Base-by-base conservation (phyloP, 768 basidiomycete species). In the Gautieria morchelliformis region DNA sequence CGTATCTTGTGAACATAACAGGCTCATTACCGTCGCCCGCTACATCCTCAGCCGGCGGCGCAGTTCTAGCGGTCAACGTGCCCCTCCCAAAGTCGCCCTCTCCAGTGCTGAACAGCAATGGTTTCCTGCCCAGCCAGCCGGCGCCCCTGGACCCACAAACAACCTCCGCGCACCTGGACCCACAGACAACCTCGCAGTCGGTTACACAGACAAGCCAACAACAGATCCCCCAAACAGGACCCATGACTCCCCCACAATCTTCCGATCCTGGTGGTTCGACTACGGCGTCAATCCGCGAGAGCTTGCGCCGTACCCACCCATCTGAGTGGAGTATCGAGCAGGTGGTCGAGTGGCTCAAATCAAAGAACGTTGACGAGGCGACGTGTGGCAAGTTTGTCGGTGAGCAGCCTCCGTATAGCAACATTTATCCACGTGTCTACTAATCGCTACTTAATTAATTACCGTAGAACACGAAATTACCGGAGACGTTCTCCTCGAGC, bases 381-480 rank as follows among this genome's bases (percentile, higher is more conserved):
- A 84, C 93, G 4, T 86, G 87, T 63, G 80, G 83, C 56, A 94
- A 89, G 67, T 97, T 99, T 66, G 82, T 78, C 42, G 93, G 92
- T 91, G 63, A 60, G 82, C 74, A 27, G 14, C 14, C 37, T 55
- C 2, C 27, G 27, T 27, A 27, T 5, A 27, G 27, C 3, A 2
- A 5, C 27, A 27, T 27, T 27, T 27, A 3, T 27, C 27, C 27
- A 27, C 27, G 27, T 27, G 27, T 27, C 27, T 27, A 27, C 27
- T 27, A 27, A 45, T 22, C 50, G 12, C n/a, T 53, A 46, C 30
- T 30, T n/a, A 5, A 62, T 35, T 30, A 8, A 37, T 57, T 48
- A 59, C 41, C 50, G 42, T 67, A 93, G 95, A 98, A 72, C 93
- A 99, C 82, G 96, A 99, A 73, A 98, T 99, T 54, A 90, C 93